phyloP scores from a whole-genome alignment of 2,329 filamentous ascomycete genomes.

The Fusarium keratoplasticum region DNA sequence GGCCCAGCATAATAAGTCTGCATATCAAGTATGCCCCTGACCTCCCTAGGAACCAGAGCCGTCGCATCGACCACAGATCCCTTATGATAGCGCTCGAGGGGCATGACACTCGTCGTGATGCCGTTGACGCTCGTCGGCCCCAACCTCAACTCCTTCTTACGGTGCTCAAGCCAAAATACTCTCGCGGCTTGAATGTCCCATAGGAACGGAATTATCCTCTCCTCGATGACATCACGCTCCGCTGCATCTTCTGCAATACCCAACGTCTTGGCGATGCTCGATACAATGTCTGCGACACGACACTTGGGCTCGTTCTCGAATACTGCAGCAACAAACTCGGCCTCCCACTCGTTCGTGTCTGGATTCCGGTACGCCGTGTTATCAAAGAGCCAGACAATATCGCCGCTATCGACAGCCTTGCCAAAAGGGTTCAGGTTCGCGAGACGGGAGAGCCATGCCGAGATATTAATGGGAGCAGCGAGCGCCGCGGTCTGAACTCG shows the following conservation, averaged over 20 bases:
- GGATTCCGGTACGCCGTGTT: constrained; percentile 80
- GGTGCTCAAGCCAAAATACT: constrained; percentile 73
- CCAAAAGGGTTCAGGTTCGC: constrained; percentile 68
- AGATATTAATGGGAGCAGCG: constrained; percentile 34
- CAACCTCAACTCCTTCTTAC: constrained; percentile 62
- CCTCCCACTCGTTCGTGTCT: constrained; percentile 71
- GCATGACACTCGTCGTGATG: constrained; percentile 73
- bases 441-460: constrained; percentile 58
- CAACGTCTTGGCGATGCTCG: constrained; percentile 75
- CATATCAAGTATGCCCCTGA: constrained; percentile 69
- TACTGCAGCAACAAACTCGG: constrained; percentile 85
- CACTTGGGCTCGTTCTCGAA: constrained; percentile 79
- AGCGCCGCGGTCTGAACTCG: constrained; percentile 50
- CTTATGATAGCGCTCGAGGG: constrained; percentile 59
- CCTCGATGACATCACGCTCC: constrained; percentile 69
- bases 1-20: constrained; percentile 80
- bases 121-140: constrained; percentile 80
- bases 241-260: constrained; percentile 72
- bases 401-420: constrained; percentile 69
- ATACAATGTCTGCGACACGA: constrained; percentile 75
- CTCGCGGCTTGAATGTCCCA: constrained; percentile 79
- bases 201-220: constrained; percentile 81
- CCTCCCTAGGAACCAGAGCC: constrained; percentile 63
- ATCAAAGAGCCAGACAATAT: constrained; percentile 90
- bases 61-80: constrained; percentile 60